Percentiles rank a stretch among this genome's conserved stretches.
These are phyloP conservation scores for Rhodotorula sp. DNA, from an alignment of 1,284 basidiomycete genomes.

Conservation along the genomic window DNA sequence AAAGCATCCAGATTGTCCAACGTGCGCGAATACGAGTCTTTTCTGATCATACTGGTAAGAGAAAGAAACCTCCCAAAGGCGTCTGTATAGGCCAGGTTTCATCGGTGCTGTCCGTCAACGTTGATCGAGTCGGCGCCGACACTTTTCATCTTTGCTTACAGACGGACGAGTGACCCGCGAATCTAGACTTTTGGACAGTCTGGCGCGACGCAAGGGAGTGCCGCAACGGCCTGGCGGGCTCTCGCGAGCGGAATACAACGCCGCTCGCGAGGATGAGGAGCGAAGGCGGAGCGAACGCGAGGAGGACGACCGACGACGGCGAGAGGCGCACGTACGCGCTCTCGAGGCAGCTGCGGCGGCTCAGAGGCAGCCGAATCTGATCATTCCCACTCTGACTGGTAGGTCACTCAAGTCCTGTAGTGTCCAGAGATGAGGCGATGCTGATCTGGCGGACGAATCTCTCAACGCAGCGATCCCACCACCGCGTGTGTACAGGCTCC, in stretches of 20 bases:
- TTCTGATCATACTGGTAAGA: too few species aligned
- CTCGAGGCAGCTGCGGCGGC: background rate
- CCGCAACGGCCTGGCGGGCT: constrained; percentile 16
- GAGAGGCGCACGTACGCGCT: background rate
- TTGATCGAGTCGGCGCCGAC: too few species aligned
- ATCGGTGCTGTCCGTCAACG: too few species aligned
- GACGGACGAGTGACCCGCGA: too few species aligned
- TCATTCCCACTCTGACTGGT: background rate
- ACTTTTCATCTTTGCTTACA: too few species aligned
- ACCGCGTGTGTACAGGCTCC: too few species aligned
- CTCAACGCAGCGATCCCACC: background rate
- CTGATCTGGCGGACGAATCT: background rate
- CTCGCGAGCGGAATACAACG: constrained; percentile 3
- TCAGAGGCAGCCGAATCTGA: background rate
- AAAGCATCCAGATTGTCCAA: too few species aligned
- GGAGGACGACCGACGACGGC: background rate
- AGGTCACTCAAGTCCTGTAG: too few species aligned
- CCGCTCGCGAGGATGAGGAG: background rate
- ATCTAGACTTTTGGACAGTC: background rate
- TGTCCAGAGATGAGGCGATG: too few species aligned
- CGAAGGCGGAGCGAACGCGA: background rate
- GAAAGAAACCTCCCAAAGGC: too few species aligned
- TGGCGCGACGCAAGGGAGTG: constrained; percentile 24
- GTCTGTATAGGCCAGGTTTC: too few species aligned
- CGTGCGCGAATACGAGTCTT: too few species aligned